Base-by-base conservation (phyloP, 139 green algal genomes). In the Nannochloris sp. region DNA sequence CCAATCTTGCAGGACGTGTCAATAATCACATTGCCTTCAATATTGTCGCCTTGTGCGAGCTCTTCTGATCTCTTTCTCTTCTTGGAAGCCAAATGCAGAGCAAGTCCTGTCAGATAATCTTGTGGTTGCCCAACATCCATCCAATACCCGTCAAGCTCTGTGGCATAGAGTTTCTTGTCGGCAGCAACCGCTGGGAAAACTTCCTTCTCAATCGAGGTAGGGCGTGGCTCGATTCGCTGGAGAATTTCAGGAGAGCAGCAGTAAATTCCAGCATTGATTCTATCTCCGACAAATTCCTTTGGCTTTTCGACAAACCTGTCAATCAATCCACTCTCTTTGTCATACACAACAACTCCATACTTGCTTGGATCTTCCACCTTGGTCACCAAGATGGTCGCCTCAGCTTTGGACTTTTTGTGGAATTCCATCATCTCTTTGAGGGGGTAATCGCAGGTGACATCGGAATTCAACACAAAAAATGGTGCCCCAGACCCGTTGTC, bases 201-300 rank as follows among this genome's bases (percentile, higher is more conserved):
- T 82, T 98, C 92, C 63, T 90, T 90, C 81, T 96, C 90, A 48
- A 96, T 97, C 44, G 76, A 90, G 16, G 92, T 98, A 18, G 92
- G 92, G 10, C 78, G 70, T 59, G 93, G 76, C 76, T 96, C 81
- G 51, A 98, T 98, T 68, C 92, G 85, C 51, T 95, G 73, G 15
- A 98, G 81, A 31, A 96, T 78, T 4, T 67, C 60, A 21, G 92
- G 84, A 44, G 68, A 85, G 55, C 91, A 79, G 49, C 91, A 77
- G 77, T 97, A 97, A 72, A 97, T 97, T 56, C 92, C 92, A 0
- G 92, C 92, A 65, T 98, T 98, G 80, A 98, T 98, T 76, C 95
- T 96, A 80, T 98, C 93, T n/a, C 92, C 93, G 27, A 97, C 91
- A 87, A 98, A 98, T 31, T 87, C 80, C 84, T 92, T 90, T 29